Percentiles rank a stretch among this genome's conserved stretches.
phyloP scores from a whole-genome alignment of 805 yeast species.

The Metschnikowia amazonensis region DNA sequence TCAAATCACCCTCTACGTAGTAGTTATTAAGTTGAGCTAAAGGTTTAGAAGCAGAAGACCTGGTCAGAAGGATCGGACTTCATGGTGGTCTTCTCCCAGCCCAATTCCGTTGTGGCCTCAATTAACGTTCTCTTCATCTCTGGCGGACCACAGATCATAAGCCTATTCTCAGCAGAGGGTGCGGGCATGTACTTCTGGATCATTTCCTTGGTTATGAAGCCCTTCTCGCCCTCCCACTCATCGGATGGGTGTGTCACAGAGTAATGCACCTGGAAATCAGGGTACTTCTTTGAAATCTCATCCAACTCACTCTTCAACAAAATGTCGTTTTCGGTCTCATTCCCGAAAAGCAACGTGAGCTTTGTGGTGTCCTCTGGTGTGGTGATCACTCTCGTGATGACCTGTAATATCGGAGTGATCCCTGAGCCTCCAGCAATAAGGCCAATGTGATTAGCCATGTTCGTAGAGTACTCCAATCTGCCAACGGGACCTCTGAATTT shows the following conservation, averaged over 20 bases:
- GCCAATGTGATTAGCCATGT: conserved; percentile 60
- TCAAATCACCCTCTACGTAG: too few species aligned
- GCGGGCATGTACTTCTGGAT: conserved; percentile 51
- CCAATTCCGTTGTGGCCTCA: conserved; percentile 51
- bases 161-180: conserved; percentile 46
- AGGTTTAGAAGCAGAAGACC: conserved; percentile 57
- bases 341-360: conserved; percentile 63
- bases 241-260: conserved; percentile 49
- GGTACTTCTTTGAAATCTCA: conserved; percentile 60
- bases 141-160: conserved; percentile 73
- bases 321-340: conserved; percentile 74
- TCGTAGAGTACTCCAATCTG: conserved; percentile 53
- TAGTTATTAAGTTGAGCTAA: too few species aligned
- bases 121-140: conserved; percentile 57
- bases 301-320: conserved; percentile 69
- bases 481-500: conserved; percentile 81
- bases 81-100: conserved; percentile 53
- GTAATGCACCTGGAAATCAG: conserved; percentile 59
- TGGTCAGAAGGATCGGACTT: conserved; percentile 49
- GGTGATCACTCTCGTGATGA: conserved; percentile 65
- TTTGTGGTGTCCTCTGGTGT: conserved; percentile 63
- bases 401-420: conserved; percentile 84
- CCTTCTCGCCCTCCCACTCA: conserved; percentile 56
- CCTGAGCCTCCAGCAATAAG: conserved; percentile 87
- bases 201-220: conserved; percentile 58